Conservation (phyloP, 2,329 filamentous ascomycete species). For the Botryotinia convoluta region DNA sequence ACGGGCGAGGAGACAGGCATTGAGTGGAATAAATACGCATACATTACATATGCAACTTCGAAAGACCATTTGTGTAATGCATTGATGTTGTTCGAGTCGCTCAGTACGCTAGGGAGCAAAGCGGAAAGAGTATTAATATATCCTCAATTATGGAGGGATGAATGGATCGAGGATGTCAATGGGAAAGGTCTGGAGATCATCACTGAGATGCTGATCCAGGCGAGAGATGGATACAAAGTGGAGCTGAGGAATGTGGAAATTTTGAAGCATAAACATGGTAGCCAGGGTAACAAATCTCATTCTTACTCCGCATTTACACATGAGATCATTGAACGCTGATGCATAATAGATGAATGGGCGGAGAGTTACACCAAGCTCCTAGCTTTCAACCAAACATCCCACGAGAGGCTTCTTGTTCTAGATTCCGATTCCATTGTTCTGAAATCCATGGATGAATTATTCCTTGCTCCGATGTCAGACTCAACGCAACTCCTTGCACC, state of each 20-base stretch:
- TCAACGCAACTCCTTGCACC: constrained; percentile 51
- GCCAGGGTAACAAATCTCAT: constrained; percentile 40
- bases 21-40: constrained; percentile 48
- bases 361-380: constrained; percentile 63
- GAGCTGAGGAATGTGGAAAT: constrained; percentile 45
- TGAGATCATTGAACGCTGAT: neutral
- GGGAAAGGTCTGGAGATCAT: constrained; percentile 35
- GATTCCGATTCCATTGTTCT: constrained; percentile 32
- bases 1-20: constrained; percentile 28
- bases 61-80: constrained; percentile 50
- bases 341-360: constrained; percentile 26
- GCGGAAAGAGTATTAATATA: constrained; percentile 49
- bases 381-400: constrained; percentile 65
- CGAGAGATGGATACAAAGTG: constrained; percentile 46
- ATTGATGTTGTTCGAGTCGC: constrained; percentile 49
- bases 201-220: constrained; percentile 40
- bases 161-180: constrained; percentile 39
- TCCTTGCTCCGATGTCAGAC: constrained; percentile 51
- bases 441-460: constrained; percentile 57
- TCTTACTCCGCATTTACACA: neutral
- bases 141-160: constrained; percentile 35
- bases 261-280: constrained; percentile 39
- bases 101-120: constrained; percentile 44
- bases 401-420: constrained; percentile 38
- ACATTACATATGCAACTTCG: constrained; percentile 51